Evolutionary conservation across 2,329 filamentous ascomycete species (phyloP).

Genomic region (Hypocreales sp.): DNA sequence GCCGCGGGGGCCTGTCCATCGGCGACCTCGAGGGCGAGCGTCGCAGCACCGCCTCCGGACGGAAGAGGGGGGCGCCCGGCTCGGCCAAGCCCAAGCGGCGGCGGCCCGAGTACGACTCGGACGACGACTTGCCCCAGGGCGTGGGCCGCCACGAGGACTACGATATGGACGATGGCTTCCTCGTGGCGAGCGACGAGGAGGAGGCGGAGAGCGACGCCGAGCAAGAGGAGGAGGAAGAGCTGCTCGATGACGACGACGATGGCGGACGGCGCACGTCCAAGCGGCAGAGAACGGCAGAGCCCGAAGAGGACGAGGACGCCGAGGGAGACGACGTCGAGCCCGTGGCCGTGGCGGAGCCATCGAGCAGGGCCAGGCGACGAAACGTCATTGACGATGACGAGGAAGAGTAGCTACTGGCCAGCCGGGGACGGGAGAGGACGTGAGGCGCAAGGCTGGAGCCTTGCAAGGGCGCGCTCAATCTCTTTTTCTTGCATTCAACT

Average conservation of each 20-base stretch:
- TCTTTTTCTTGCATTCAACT: no score
- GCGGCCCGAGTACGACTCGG: slow-evolving; percentile 57
- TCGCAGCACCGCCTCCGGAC: slow-evolving; percentile 30
- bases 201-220: slow-evolving; percentile 48
- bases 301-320: slow-evolving; percentile 32
- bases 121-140: slow-evolving; percentile 52
- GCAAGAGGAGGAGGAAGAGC: slow-evolving; percentile 45
- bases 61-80: slow-evolving; percentile 37
- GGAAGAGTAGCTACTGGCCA: slow-evolving; percentile 30
- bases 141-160: slow-evolving; percentile 56
- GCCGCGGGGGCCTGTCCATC: slow-evolving; percentile 45
- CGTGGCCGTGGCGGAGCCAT: slow-evolving; percentile 13
- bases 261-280: slow-evolving; percentile 30
- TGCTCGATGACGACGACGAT: slow-evolving; percentile 33
- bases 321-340: slow-evolving; percentile 38
- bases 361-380: slow-evolving; percentile 34
- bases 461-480: no score
- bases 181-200: slow-evolving; percentile 62
- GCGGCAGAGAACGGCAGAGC: slow-evolving; percentile 33
- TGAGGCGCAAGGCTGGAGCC: slow-evolving; percentile 1
- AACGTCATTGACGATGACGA: slow-evolving; percentile 46
- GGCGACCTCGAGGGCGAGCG: slow-evolving; percentile 60
- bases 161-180: slow-evolving; percentile 65
- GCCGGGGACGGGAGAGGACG: no score
- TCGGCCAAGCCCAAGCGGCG: slow-evolving; percentile 35